These are phyloP conservation scores for Starmerella bombi DNA, from an alignment of 805 yeast genomes.

Conservation along the genomic window DNA sequence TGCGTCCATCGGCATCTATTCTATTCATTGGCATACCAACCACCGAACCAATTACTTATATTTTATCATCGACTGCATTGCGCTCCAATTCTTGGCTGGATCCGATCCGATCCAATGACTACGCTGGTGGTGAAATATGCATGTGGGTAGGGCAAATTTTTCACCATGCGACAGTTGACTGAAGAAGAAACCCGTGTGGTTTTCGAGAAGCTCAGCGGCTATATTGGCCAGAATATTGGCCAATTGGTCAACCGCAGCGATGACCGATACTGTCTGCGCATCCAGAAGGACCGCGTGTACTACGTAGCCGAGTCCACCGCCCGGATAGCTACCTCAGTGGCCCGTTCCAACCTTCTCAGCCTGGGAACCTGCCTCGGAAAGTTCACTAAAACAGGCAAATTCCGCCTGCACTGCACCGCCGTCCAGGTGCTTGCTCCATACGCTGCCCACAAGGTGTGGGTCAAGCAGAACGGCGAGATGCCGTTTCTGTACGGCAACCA, in stretches of 20 bases:
- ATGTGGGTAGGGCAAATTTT: neutral
- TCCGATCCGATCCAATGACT: no score
- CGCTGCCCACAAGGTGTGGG: constrained; percentile 92
- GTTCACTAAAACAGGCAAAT: constrained; percentile 94
- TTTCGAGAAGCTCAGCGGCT: constrained; percentile 89
- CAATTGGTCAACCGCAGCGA: constrained; percentile 67
- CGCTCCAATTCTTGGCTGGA: no score
- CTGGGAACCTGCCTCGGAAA: constrained; percentile 89
- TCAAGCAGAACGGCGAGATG: constrained; percentile 96
- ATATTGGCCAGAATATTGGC: constrained; percentile 91
- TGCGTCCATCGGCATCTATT: no score
- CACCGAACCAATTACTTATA: no score
- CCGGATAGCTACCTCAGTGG: constrained; percentile 76
- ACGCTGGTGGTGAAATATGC: neutral
- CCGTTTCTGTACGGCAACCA: constrained; percentile 95
- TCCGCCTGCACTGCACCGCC: constrained; percentile 88
- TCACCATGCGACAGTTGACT: constrained; percentile 79
- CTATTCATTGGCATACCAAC: no score
- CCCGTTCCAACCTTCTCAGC: constrained; percentile 82
- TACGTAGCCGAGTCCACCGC: constrained; percentile 71
- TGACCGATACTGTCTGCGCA: constrained; percentile 85
- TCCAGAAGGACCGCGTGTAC: constrained; percentile 93
- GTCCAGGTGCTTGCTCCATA: constrained; percentile 67
- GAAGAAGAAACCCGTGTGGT: constrained; percentile 95
- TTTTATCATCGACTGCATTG: no score